Percentiles rank a stretch among this genome's conserved stretches.
Evolutionary conservation across 2,329 filamentous ascomycete genomes (phyloP).

Genomic region (Scytalidium lignicola): DNA sequence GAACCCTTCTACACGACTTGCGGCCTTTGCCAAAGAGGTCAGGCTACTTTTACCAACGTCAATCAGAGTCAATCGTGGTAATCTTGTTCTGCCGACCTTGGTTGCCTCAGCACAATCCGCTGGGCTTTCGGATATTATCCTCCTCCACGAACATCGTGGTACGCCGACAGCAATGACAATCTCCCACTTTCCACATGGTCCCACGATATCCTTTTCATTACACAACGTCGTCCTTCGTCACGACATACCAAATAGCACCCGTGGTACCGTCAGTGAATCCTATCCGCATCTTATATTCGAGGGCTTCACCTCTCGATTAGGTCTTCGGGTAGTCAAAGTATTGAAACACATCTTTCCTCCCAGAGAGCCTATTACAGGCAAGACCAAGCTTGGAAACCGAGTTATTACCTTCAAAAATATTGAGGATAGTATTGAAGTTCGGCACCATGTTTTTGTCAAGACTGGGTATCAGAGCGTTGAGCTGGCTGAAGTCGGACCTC

Average conservation of each 20-base stretch:
- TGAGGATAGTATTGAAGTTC: conserved; percentile 87
- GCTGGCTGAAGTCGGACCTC: conserved; percentile 80
- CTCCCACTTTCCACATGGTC: conserved; percentile 83
- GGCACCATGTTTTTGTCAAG: conserved; percentile 90
- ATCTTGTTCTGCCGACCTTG: conserved; percentile 79
- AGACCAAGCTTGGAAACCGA: conserved; percentile 74
- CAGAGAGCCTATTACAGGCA: conserved; percentile 66
- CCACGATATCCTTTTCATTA: conserved; percentile 79
- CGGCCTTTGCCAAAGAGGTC: conserved; percentile 91
- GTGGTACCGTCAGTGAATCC: conserved; percentile 84
- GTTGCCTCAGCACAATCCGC: conserved; percentile 75
- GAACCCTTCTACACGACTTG: conserved; percentile 76
- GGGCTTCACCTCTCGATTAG: conserved; percentile 77
- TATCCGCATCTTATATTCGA: conserved; percentile 97
- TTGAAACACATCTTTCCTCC: conserved; percentile 94
- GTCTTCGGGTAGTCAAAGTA: conserved; percentile 79
- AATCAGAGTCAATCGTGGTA: conserved; percentile 87
- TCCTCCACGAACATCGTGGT: conserved; percentile 89
- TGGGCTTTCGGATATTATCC: conserved; percentile 76
- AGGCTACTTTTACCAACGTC: conserved; percentile 76
- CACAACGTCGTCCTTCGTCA: conserved; percentile 91
- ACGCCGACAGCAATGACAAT: conserved; percentile 86
- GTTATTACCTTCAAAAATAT: conserved; percentile 94
- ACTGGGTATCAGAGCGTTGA: conserved; percentile 88
- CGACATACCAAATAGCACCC: conserved; percentile 82